Evolutionary conservation across 1,139 yeast genomes (phyloP).

Genomic region (Sugiyamaella sp.): DNA sequence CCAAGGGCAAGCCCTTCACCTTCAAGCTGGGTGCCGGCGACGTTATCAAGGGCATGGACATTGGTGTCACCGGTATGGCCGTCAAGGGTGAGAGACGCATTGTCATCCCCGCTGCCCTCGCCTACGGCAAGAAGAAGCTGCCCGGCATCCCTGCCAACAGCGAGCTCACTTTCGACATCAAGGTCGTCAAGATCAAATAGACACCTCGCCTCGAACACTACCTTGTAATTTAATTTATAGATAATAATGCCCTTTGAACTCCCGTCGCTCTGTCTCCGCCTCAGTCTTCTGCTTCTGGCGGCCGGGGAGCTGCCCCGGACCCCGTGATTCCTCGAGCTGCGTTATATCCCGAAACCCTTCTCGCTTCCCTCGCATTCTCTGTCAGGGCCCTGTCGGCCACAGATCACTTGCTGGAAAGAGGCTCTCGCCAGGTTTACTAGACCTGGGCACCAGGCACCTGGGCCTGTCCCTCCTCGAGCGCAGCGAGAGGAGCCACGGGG

Average conservation of each 20-base stretch:
- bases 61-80: constrained; percentile 98
- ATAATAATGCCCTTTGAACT: too few species aligned
- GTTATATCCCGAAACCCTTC: too few species aligned
- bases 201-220: constrained; percentile 13
- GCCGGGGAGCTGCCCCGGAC: not conserved
- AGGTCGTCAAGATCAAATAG: constrained; percentile 86
- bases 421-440: too few species aligned
- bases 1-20: constrained; percentile 92
- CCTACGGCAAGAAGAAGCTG: constrained; percentile 89
- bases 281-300: not conserved
- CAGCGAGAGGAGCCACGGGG: constrained; percentile 1
- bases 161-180: constrained; percentile 93
- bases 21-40: constrained; percentile 96
- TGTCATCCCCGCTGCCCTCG: constrained; percentile 92
- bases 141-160: constrained; percentile 99
- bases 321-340: not conserved
- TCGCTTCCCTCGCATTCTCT: not conserved
- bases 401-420: too few species aligned
- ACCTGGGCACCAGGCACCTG: not conserved
- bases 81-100: constrained; percentile 99
- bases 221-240: constrained; percentile 14
- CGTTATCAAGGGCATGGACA: constrained; percentile 97
- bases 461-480: not conserved
- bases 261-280: too few species aligned
- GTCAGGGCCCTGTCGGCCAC: constrained; percentile 10